A percentile compares a stretch with the other conserved stretches of the same genome.
Conservation (phyloP, 2,329 filamentous ascomycete species). For the Sodiomyces alkalinus region DNA sequence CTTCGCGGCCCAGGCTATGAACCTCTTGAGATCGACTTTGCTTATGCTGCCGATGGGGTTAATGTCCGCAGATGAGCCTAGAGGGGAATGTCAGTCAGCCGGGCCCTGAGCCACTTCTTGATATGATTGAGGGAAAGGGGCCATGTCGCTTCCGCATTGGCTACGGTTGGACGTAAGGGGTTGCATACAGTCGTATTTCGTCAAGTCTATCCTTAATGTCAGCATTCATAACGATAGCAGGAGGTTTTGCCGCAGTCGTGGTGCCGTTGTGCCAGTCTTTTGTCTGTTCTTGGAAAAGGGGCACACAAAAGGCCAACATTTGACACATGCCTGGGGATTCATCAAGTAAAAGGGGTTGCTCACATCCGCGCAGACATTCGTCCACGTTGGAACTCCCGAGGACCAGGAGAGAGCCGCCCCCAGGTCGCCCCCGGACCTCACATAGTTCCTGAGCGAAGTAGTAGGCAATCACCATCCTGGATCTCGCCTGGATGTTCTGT, state of each 20-base stretch:
- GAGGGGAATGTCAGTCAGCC: constrained; percentile 2
- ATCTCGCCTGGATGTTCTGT: constrained; percentile 50
- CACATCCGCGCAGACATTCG: constrained; percentile 2
- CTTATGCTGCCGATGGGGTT: constrained; percentile 46
- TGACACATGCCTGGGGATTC: constrained; percentile 23
- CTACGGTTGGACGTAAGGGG: too few species aligned
- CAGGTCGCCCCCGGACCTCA: constrained; percentile 37
- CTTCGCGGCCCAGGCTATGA: constrained; percentile 48
- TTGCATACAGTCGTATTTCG: constrained; percentile 62
- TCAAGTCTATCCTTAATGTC: constrained; percentile 36
- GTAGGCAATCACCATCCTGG: constrained; percentile 25
- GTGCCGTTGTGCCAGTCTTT: too few species aligned
- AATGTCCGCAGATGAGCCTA: constrained; percentile 19
- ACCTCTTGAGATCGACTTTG: constrained; percentile 56
- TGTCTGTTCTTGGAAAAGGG: too few species aligned
- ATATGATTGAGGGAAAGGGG: too few species aligned
- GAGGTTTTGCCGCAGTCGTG: too few species aligned
- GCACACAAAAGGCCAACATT: too few species aligned
- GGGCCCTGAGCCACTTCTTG: too few species aligned
- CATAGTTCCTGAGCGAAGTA: constrained; percentile 47
- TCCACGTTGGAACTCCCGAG: constrained; percentile 55
- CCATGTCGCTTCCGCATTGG: too few species aligned
- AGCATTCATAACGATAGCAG: too few species aligned
- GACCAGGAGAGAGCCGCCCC: constrained; percentile 46
- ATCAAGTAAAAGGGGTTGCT: constrained; percentile 19